Evolutionary conservation across 1,284 basidiomycete species (phyloP).

Genomic region (Vanrija pseudolonga): DNA sequence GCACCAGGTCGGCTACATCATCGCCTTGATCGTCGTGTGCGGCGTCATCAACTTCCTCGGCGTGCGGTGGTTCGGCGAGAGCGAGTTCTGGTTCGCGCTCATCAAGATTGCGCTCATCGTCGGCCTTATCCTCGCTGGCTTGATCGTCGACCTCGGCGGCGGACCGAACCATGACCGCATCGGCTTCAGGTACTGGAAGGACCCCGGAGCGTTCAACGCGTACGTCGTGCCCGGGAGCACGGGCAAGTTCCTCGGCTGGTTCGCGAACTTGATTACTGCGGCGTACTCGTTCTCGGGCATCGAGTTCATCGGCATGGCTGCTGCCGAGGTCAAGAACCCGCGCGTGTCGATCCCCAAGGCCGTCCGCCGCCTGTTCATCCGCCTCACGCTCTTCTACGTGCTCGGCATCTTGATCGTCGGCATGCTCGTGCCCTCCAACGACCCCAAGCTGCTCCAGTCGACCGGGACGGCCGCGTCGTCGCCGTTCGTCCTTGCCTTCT

Average conservation of each 20-base stretch:
- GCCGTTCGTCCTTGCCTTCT: constrained; percentile 61
- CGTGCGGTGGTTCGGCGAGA: constrained; percentile 36
- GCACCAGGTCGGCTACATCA: constrained; percentile 44
- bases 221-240: constrained; percentile 21
- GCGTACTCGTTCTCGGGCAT: constrained; percentile 29
- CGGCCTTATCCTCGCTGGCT: constrained; percentile 61
- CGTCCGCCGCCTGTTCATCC: constrained; percentile 59
- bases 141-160: constrained; percentile 68
- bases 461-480: constrained; percentile 63
- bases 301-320: constrained; percentile 27
- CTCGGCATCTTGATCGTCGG: constrained; percentile 57
- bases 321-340: constrained; percentile 31
- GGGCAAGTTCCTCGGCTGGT: constrained; percentile 34
- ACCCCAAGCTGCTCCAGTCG: constrained; percentile 57
- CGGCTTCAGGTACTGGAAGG: constrained; percentile 60
- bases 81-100: constrained; percentile 62
- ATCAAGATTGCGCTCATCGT: constrained; percentile 71
- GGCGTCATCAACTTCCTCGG: constrained; percentile 48
- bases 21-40: constrained; percentile 43
- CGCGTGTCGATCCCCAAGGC: constrained; percentile 25
- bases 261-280: constrained; percentile 30
- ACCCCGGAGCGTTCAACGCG: constrained; percentile 58
- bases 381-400: constrained; percentile 67
- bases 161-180: constrained; percentile 55
- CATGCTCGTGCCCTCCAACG: constrained; percentile 65